A percentile compares a stretch with the other conserved stretches of the same genome.
These are phyloP conservation scores for Populus hybrid DNA, from an alignment of 441 rosid species.

Conservation along the genomic window DNA sequence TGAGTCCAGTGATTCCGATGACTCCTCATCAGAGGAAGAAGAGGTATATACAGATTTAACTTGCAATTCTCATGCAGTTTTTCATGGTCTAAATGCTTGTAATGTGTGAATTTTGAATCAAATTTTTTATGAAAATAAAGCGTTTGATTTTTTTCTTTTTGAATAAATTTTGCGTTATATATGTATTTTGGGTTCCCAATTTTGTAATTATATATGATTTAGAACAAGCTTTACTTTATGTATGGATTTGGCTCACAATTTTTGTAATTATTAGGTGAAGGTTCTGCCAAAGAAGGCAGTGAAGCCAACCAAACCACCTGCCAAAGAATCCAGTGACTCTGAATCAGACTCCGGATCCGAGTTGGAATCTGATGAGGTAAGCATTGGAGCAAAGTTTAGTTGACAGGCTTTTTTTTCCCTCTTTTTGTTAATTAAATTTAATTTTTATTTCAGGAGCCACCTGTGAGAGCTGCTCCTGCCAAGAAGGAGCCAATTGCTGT, in stretches of 20 bases:
- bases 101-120: too few relatives aligned
- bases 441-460: not conserved
- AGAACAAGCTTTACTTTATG: too few relatives aligned
- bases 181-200: not conserved
- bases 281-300: not conserved
- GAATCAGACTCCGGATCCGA: not conserved
- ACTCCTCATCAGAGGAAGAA: slow-evolving; percentile 66
- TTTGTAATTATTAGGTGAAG: not conserved
- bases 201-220: not conserved
- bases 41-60: not conserved
- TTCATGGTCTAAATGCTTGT: not conserved
- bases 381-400: not conserved
- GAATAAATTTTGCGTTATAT: not conserved
- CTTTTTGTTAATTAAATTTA: not conserved
- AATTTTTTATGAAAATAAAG: not conserved
- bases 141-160: not conserved
- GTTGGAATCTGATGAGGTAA: slow-evolving; percentile 44
- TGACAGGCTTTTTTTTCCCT: not conserved
- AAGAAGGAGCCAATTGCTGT: slow-evolving; percentile 14
- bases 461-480: slow-evolving; percentile 2
- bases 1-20: slow-evolving; percentile 49
- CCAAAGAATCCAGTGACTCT: slow-evolving; percentile 7
- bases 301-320: not conserved
- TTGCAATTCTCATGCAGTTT: not conserved
- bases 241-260: too few relatives aligned